Evolutionary conservation across 306 rosid genomes (phyloP), one percentile per base, ranked within the genome.

Genomic region (Prunus fruticosa): DNA sequence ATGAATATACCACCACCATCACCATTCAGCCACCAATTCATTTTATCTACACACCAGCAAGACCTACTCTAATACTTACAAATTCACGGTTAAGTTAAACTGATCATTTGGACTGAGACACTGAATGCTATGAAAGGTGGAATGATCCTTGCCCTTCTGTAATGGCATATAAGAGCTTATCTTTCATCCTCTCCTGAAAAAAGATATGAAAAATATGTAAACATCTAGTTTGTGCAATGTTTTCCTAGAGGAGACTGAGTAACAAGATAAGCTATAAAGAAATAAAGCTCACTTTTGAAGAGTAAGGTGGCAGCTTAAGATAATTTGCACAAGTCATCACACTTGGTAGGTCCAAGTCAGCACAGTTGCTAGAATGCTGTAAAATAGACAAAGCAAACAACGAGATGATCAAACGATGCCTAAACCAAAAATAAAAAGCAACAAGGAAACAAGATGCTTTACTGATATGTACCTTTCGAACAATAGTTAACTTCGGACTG

Each of bases 261-360:
- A 34, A 50, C 51, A 58, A 51, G 20, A 57, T 19, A 20, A 63
- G 75, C 27, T 57, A 68, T 60, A 73, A 75, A 77, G 69, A 74
- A 57, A 75, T 63, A 73, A 63, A 23, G 32, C 60, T 81, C 69
- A 96, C 99, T 80, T 93, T 93, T 77, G 98, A 86, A 22, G 98
- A 88, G 89, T 93, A 96, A 10, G 99, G 93, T 28, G 99, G 99
- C 72, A 96, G 80, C 91, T 96, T 96, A 69, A 96, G 96, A 83
- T 96, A 96, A 82, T 96, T 96, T 74, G 99, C 99, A 71, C 99
- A 96, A 7, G 99, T 93, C 99, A 96, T 96, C 87, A 93, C 99
- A 18, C 99, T 96, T 15, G 99, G 99, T 69, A 96, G 86, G 82
- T 96, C 99, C 47, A 87, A 30, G 80, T 96, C 97, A 11, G 83